These are phyloP conservation scores for Andrographis paniculata DNA, from an alignment of 305 asterid species.

Conservation along the genomic window DNA sequence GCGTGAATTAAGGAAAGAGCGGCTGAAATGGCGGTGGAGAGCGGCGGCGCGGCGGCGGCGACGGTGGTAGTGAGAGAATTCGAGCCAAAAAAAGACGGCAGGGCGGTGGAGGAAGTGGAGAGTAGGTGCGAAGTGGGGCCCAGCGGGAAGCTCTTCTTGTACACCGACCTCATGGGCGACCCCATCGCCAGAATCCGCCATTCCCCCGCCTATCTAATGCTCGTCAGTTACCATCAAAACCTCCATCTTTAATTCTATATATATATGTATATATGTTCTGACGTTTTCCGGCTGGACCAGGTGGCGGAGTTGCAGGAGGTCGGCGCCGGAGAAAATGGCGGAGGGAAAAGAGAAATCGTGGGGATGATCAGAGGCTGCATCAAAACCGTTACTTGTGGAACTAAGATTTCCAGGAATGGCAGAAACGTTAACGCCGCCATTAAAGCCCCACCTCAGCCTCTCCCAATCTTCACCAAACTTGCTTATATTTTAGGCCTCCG, in stretches of 20 bases:
- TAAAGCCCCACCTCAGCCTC: constrained; percentile 10
- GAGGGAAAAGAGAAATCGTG: constrained; percentile 50
- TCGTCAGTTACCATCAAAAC: constrained; percentile 26
- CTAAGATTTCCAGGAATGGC: constrained; percentile 28
- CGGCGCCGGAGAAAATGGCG: constrained; percentile 23
- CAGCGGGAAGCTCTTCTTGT: constrained; percentile 57
- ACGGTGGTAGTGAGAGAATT: constrained; percentile 62
- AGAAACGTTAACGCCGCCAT: constrained; percentile 10
- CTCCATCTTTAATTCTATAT: background rate
- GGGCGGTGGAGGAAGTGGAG: constrained; percentile 68
- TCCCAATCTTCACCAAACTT: constrained; percentile 47
- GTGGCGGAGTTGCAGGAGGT: constrained; percentile 71
- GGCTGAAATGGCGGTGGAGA: constrained; percentile 29
- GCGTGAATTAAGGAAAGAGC: constrained; percentile 10
- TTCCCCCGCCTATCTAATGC: constrained; percentile 84
- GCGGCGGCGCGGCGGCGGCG: constrained; percentile 28
- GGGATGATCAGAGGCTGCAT: constrained; percentile 83
- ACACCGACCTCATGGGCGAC: constrained; percentile 86
- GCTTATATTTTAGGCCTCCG: constrained; percentile 76
- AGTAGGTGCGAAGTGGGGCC: constrained; percentile 80
- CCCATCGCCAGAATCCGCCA: constrained; percentile 88
- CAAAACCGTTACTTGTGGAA: constrained; percentile 63
- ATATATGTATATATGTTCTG: background rate
- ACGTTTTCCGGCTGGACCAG: constrained; percentile 23
- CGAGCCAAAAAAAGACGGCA: constrained; percentile 42